These are phyloP conservation scores for Lepiota venenata DNA, from an alignment of 768 basidiomycete species.

Conservation along the genomic window DNA sequence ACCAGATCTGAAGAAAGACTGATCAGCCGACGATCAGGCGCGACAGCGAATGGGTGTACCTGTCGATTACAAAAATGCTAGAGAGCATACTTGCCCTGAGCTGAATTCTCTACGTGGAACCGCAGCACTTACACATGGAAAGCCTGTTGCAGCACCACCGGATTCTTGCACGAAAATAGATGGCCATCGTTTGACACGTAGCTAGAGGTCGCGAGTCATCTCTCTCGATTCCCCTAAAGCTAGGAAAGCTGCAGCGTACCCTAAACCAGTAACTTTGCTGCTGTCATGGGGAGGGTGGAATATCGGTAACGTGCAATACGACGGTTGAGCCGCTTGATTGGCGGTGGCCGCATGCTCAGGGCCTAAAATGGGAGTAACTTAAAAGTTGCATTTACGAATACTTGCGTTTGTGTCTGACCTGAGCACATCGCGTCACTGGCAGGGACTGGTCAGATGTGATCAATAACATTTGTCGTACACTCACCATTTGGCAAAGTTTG, in stretches of 20 bases:
- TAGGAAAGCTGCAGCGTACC: neutral
- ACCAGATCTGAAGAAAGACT: slow-evolving; percentile 33
- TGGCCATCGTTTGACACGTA: slow-evolving; percentile 59
- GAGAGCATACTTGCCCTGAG: neutral
- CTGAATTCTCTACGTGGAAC: neutral
- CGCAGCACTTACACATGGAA: slow-evolving; percentile 52
- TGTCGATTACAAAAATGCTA: slow-evolving; percentile 47
- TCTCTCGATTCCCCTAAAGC: neutral
- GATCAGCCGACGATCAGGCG: neutral
- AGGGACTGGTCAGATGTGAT: neutral
- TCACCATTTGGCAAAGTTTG: slow-evolving; percentile 52
- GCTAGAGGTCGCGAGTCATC: slow-evolving; percentile 15
- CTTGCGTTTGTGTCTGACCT: slow-evolving; percentile 26
- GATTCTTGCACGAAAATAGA: slow-evolving; percentile 50
- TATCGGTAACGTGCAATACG: slow-evolving; percentile 50
- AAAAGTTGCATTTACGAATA: neutral
- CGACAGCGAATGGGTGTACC: slow-evolving; percentile 22
- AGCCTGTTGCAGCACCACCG: slow-evolving; percentile 46
- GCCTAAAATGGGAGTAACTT: slow-evolving; percentile 27
- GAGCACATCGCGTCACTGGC: slow-evolving; percentile 48
- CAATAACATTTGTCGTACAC: slow-evolving; percentile 11
- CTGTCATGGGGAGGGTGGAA: slow-evolving; percentile 37
- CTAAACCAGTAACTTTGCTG: slow-evolving; percentile 14
- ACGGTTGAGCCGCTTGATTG: slow-evolving; percentile 39
- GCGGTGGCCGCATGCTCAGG: slow-evolving; percentile 43